Base-by-base conservation (phyloP, 352 stramenopile genomes). In the Pythium aquatile region DNA sequence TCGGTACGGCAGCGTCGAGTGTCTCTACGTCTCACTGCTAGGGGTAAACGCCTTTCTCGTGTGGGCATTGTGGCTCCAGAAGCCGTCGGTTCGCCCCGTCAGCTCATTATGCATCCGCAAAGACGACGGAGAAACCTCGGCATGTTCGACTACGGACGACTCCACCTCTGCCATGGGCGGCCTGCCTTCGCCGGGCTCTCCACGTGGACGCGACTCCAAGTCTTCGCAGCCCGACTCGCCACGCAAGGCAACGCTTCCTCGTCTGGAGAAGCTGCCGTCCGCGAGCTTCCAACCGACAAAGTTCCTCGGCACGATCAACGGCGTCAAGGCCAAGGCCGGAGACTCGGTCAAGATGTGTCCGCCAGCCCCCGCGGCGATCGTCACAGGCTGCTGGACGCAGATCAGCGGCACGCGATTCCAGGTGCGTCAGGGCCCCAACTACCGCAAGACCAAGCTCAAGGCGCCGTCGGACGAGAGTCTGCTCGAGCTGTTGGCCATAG, bases 391-490 rank as follows among this genome's bases (percentile, higher is more conserved):
- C 61, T 94, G 85, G 85, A 73, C 79, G 4, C 78, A 89, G 29
- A 75, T 94, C 17, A 72, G 76, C 28, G 83, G 79, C 5, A 88
- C 79, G 17, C 78, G 81, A 4, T 94, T 91, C 49, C 87, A 92
- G n/a, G 83, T 94, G n/a, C 81, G 85, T 2, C 80, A 90, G 79
- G 85, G 85, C 83, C 58, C 85, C 24, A 91, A 91, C 58, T 94
- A 94, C 37, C 78, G 81, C 24, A 87, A 82, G 44, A 94, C 81
- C 3, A 91, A 89, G 54, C 53, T 77, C 10, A 94, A 94, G 72
- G 76, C 79, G 1, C 65, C 81, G 5, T 94, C 85, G 2, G 70
- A 74, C 1, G 47, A 73, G 30, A 80, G 79, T 14, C 68, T 94
- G 2, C 58, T 92, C 14, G 63, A 90, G 17, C 68, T 94, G 20